Base-by-base conservation (phyloP, 768 basidiomycete species). In the Pisolithus albus region DNA sequence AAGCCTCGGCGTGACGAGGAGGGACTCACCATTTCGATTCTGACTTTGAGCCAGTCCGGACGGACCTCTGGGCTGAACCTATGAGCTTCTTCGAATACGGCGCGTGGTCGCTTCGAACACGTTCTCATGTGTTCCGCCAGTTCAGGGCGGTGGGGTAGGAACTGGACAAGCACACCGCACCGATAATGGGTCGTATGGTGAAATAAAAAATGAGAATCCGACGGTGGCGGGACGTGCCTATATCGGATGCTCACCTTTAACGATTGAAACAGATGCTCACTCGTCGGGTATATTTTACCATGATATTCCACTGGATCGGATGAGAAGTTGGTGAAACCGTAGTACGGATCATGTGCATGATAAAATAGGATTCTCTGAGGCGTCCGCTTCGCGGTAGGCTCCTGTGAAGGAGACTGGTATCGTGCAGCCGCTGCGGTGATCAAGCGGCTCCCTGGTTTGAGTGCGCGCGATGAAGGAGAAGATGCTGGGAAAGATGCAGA, bases 231-330 rank as follows among this genome's bases (percentile, higher is more conserved):
- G 24, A 46, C 16, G 28, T 26, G 24, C n/a, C 26, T 46, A 18
- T 46, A 11, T 10, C 36, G 6, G 15, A 26, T 21, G 15, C 65
- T 63, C 42, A 69, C 70, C 67, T 71, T 76, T 58, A 75, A 64
- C 21, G 76, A 69, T 50, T 77, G 75, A 46, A 74, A 77, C 38
- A 78, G 56, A 55, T 77, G 77, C 54, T 76, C 76, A 44, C 72
- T 72, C 9, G 77, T 77, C 0, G 72, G 72, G 52, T 77, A 77
- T 2, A 55, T 41, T 54, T 67, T 71, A 13, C 72, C 70, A 11
- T 56, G 51, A 52, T 73, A 75, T 19, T 63, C 57, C 28, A 78
- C 67, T 4, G 69, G 59, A 56, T 77, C 70, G 5, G 72, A 58
- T 4, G 76, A 76, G 52, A 73, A 73, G 58, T 74, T 74, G 47